phyloP scores from a whole-genome alignment of 768 basidiomycete genomes.

The Trametes cinnabarina region DNA sequence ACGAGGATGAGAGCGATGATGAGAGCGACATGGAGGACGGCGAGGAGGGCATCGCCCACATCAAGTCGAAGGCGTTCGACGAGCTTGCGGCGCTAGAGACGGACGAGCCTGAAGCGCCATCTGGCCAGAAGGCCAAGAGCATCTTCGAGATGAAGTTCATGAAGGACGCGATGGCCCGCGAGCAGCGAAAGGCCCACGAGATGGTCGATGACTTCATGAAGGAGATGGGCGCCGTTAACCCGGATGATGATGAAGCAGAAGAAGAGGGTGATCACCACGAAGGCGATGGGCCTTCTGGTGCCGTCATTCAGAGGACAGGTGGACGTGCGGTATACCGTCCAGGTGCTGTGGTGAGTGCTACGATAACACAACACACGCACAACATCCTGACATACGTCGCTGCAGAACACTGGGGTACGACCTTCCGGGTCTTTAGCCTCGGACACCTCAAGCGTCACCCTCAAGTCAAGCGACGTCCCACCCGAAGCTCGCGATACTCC shows the following conservation, averaged over 20 bases:
- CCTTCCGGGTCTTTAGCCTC: slow-evolving; percentile 38
- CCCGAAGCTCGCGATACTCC: slow-evolving; percentile 31
- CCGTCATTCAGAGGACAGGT: slow-evolving; percentile 55
- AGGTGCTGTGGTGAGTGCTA: slow-evolving; percentile 34
- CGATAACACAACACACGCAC: not conserved
- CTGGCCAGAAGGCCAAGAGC: slow-evolving; percentile 55
- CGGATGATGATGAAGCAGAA: slow-evolving; percentile 32
- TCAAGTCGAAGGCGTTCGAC: slow-evolving; percentile 72
- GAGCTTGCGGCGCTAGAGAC: slow-evolving; percentile 58
- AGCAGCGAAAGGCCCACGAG: slow-evolving; percentile 52
- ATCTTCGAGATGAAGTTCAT: slow-evolving; percentile 98
- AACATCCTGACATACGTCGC: not conserved
- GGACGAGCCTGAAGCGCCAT: slow-evolving; percentile 25
- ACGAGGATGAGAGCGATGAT: slow-evolving; percentile 44
- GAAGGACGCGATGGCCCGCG: slow-evolving; percentile 83
- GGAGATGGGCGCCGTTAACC: slow-evolving; percentile 55
- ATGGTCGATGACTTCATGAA: slow-evolving; percentile 70
- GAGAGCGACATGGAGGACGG: slow-evolving; percentile 42
- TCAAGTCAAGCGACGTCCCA: slow-evolving; percentile 56
- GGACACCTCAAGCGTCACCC: slow-evolving; percentile 68
- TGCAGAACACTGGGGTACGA: slow-evolving; percentile 16
- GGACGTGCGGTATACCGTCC: slow-evolving; percentile 68
- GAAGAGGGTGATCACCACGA: slow-evolving; percentile 22
- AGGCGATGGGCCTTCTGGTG: slow-evolving; percentile 29
- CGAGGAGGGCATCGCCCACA: slow-evolving; percentile 43